These are phyloP conservation scores for Ochromonas danica DNA, from an alignment of 108 stramenopile genomes.

Conservation along the genomic window DNA sequence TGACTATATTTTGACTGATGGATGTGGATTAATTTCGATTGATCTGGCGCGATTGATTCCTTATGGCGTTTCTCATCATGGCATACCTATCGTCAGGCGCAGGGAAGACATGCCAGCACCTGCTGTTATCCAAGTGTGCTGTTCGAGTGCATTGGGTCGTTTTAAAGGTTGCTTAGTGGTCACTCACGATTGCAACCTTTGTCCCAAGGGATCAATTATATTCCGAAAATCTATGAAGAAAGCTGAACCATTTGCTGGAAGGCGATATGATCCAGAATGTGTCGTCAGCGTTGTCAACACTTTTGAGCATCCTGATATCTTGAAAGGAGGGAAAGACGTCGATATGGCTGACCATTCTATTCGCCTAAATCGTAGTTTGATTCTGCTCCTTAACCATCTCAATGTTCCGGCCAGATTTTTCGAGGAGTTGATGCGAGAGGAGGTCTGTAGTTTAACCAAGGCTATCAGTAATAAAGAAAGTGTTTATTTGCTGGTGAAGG, in stretches of 20 bases:
- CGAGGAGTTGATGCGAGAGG: not conserved
- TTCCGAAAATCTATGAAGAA: constrained; percentile 24
- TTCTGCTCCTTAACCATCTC: not conserved
- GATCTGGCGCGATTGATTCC: not conserved
- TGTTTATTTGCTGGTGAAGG: no score
- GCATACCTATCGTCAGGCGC: not conserved
- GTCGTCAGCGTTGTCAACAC: constrained; percentile 8
- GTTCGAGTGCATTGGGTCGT: not conserved
- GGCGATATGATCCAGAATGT: not conserved
- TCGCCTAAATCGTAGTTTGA: not conserved
- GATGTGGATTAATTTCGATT: constrained; percentile 17
- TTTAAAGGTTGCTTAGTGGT: constrained; percentile 30
- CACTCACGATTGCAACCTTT: not conserved
- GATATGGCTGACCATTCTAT: not conserved
- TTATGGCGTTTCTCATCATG: constrained; percentile 3
- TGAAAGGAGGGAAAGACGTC: not conserved
- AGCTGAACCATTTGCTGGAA: not conserved
- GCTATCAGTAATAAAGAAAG: not conserved
- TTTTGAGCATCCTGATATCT: constrained; percentile 19
- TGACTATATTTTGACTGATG: constrained; percentile 12
- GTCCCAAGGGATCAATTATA: not conserved
- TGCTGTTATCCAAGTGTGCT: constrained; percentile 1
- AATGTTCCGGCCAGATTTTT: not conserved
- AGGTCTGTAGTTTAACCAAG: not conserved
- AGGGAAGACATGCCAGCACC: not conserved